These are phyloP conservation scores for Alternaria brassicae DNA, from an alignment of 2,329 filamentous ascomycete species.

Conservation along the genomic window DNA sequence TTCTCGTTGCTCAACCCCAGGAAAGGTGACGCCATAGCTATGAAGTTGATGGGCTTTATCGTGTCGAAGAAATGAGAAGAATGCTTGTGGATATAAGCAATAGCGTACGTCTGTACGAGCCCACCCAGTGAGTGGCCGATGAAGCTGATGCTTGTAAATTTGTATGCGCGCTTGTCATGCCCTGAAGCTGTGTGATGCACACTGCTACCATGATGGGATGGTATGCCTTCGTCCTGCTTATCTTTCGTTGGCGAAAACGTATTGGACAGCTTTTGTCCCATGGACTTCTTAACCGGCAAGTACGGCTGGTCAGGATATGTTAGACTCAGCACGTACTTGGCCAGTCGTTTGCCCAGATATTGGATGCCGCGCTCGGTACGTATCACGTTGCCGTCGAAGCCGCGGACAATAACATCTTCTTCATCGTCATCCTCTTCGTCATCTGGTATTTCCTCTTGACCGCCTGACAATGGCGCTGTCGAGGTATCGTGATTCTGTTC, in stretches of 20 bases:
- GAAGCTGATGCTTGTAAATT: slow-evolving; percentile 93
- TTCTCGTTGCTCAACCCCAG: slow-evolving; percentile 96
- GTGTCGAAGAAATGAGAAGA: slow-evolving; percentile 87
- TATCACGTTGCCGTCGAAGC: slow-evolving; percentile 87
- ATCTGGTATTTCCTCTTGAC: slow-evolving; percentile 56
- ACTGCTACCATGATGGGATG: slow-evolving; percentile 67
- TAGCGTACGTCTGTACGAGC: slow-evolving; percentile 88
- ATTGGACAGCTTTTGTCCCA: slow-evolving; percentile 56
- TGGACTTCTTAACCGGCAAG: slow-evolving; percentile 68
- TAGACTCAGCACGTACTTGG: slow-evolving; percentile 86
- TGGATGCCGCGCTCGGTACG: slow-evolving; percentile 95
- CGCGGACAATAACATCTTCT: slow-evolving; percentile 86
- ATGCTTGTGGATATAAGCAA: slow-evolving; percentile 96
- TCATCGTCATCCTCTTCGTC: slow-evolving; percentile 69
- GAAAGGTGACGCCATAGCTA: slow-evolving; percentile 85
- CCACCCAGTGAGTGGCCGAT: slow-evolving; percentile 91
- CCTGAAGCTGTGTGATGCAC: slow-evolving; percentile 60
- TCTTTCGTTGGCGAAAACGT: slow-evolving; percentile 54
- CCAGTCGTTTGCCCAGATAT: slow-evolving; percentile 92
- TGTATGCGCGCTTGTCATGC: slow-evolving; percentile 68
- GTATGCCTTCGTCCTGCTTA: slow-evolving; percentile 56
- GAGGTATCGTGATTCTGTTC: slow-evolving; percentile 34
- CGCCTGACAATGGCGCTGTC: slow-evolving; percentile 58
- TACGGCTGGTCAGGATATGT: slow-evolving; percentile 95
- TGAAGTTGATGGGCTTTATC: slow-evolving; percentile 89